These are phyloP conservation scores for Harringtonia lauricola DNA, from an alignment of 2,329 filamentous ascomycete genomes.

Conservation along the genomic window DNA sequence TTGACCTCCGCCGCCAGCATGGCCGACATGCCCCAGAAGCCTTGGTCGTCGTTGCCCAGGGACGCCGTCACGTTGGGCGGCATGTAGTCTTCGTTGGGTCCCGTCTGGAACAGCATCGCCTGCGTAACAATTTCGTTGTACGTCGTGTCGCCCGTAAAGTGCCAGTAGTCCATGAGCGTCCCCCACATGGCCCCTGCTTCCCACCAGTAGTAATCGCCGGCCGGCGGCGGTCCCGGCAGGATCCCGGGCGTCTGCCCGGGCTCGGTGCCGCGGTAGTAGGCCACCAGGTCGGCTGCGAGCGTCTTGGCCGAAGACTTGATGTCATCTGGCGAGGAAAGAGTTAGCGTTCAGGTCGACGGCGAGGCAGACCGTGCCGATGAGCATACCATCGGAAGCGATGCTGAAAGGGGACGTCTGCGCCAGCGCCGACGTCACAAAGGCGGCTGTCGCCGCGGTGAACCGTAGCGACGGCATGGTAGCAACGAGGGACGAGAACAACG, in stretches of 20 bases:
- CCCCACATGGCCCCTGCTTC: conserved; percentile 20
- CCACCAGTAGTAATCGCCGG: conserved; percentile 26
- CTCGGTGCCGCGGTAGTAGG: conserved; percentile 20
- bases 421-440: neutral
- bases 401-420: conserved; percentile 4
- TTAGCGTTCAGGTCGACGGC: neutral
- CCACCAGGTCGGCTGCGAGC: conserved; percentile 19
- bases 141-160: conserved; percentile 31
- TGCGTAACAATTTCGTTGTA: conserved; percentile 37
- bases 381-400: conserved; percentile 7
- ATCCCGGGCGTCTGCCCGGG: conserved; percentile 18
- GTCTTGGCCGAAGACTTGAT: conserved; percentile 12
- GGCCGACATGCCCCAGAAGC: conserved; percentile 45
- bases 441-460: neutral
- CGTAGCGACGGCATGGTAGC: neutral
- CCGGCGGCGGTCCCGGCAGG: conserved; percentile 19
- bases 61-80: conserved; percentile 31
- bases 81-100: conserved; percentile 36
- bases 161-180: conserved; percentile 28
- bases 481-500: neutral
- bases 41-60: conserved; percentile 49
- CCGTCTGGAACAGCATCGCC: conserved; percentile 34
- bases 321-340: conserved; percentile 6
- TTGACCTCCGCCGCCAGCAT: conserved; percentile 44
- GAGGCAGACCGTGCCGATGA: too few relatives aligned